Conservation (phyloP, 441 rosid species). For the Daphne laureola region DNA sequence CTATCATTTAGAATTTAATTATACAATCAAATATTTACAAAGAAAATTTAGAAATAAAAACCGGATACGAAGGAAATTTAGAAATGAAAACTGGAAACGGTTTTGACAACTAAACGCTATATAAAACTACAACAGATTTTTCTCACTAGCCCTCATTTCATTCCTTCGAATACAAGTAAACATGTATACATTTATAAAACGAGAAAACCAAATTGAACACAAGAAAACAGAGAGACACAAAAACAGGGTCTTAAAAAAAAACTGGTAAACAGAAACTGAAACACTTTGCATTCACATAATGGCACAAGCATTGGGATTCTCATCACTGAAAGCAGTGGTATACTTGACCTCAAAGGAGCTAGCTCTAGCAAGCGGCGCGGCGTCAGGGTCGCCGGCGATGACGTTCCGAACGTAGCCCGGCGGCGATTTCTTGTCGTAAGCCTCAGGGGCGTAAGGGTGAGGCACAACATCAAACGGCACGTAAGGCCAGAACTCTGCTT, state of each 20-base stretch:
- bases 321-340: conserved; percentile 43
- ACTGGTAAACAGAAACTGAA: too few relatives aligned
- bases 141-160: conserved; percentile 10
- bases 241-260: too few relatives aligned
- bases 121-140: conserved; percentile 13
- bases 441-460: conserved; percentile 42
- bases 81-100: too few relatives aligned
- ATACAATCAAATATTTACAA: too few relatives aligned
- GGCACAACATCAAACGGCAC: conserved; percentile 38
- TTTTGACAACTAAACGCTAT: too few relatives aligned
- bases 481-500: conserved; percentile 50
- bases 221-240: too few relatives aligned
- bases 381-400: conserved; percentile 22
- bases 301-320: conserved; percentile 41
- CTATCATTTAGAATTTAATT: too few relatives aligned
- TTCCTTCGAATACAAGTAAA: too few relatives aligned
- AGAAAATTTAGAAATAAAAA: too few relatives aligned
- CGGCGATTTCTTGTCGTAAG: conserved; percentile 50
- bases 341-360: conserved; percentile 38
- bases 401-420: conserved; percentile 43
- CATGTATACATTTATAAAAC: too few relatives aligned
- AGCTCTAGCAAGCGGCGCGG: conserved; percentile 36
- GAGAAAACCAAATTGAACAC: too few relatives aligned
- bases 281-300: conserved; percentile 23
- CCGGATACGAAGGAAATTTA: too few relatives aligned